Percentiles rank a stretch among this genome's conserved stretches.
Evolutionary conservation across 1,284 basidiomycete genomes (phyloP).

Genomic region (Fistulina hepatica): DNA sequence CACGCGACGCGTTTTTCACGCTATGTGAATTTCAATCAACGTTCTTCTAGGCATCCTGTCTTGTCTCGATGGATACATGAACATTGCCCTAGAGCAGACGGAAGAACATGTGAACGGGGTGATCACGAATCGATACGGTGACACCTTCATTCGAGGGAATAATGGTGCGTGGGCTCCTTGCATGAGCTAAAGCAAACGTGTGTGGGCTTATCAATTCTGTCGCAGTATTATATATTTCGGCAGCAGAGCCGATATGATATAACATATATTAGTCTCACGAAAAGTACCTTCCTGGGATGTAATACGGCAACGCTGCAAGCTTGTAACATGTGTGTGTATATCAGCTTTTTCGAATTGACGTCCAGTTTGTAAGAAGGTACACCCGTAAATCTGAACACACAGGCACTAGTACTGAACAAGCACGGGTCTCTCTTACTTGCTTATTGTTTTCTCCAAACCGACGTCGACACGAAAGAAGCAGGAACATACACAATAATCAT

Average conservation of each 20-base stretch:
- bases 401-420: no score
- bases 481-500: no score
- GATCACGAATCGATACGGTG: slow-evolving; percentile 83
- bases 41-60: slow-evolving; percentile 69
- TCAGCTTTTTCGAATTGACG: no score
- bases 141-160: slow-evolving; percentile 93
- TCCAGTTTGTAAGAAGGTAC: no score
- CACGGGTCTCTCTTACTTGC: no score
- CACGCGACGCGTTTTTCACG: neutral
- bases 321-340: no score
- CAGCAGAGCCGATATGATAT: slow-evolving; percentile 27
- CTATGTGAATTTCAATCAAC: neutral
- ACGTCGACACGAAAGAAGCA: no score
- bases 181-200: neutral
- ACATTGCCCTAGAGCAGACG: slow-evolving; percentile 95
- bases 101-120: slow-evolving; percentile 87
- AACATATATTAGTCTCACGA: neutral
- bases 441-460: no score
- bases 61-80: slow-evolving; percentile 98
- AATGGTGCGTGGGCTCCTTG: slow-evolving; percentile 58
- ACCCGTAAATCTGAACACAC: no score
- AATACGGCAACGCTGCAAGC: slow-evolving; percentile 1
- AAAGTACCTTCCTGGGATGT: neutral
- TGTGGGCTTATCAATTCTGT: neutral
- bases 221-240: slow-evolving; percentile 36